phyloP scores from a whole-genome alignment of 495 filamentous ascomycete genomes.

The Xylaria telfairii region DNA sequence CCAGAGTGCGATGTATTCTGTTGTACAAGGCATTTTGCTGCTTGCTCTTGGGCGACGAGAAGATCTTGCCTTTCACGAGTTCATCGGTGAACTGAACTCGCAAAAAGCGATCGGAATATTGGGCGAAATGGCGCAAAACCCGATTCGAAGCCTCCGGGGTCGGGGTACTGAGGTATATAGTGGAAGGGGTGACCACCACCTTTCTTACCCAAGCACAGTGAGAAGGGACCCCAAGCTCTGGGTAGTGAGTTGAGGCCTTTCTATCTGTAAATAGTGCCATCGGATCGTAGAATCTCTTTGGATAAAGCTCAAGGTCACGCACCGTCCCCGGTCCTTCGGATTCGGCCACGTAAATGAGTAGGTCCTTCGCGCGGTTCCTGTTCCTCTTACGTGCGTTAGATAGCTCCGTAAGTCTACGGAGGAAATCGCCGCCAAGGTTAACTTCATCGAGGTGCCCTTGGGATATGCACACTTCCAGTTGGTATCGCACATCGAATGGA shows the following conservation, averaged over 20 bases:
- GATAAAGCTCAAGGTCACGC: slow-evolving; percentile 41
- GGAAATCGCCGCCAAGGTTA: slow-evolving; percentile 69
- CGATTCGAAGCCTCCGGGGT: slow-evolving; percentile 87
- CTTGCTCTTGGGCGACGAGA: slow-evolving; percentile 51
- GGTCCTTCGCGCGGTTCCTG: slow-evolving; percentile 44
- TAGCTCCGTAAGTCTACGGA: slow-evolving; percentile 63
- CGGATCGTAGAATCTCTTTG: slow-evolving; percentile 68
- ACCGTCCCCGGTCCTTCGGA: slow-evolving; percentile 18
- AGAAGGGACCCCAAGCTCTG: slow-evolving; percentile 62
- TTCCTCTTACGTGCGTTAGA: slow-evolving; percentile 23
- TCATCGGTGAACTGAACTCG: slow-evolving; percentile 92
- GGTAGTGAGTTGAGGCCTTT: slow-evolving; percentile 51
- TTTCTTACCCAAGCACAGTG: slow-evolving; percentile 80
- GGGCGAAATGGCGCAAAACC: slow-evolving; percentile 73
- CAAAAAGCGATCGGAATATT: slow-evolving; percentile 81
- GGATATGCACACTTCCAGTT: slow-evolving; percentile 91
- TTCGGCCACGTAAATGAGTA: slow-evolving; percentile 49
- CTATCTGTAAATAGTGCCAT: slow-evolving; percentile 72
- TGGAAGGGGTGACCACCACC: slow-evolving; percentile 82
- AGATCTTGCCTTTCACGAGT: slow-evolving; percentile 53
- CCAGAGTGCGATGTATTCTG: slow-evolving; percentile 72
- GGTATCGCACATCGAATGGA: slow-evolving; percentile 79
- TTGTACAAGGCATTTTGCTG: slow-evolving; percentile 75
- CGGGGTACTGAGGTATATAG: slow-evolving; percentile 77
- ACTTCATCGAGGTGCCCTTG: slow-evolving; percentile 79